Conservation (phyloP, 257 asterid genomes). For the Rehmannia glutinosa region DNA sequence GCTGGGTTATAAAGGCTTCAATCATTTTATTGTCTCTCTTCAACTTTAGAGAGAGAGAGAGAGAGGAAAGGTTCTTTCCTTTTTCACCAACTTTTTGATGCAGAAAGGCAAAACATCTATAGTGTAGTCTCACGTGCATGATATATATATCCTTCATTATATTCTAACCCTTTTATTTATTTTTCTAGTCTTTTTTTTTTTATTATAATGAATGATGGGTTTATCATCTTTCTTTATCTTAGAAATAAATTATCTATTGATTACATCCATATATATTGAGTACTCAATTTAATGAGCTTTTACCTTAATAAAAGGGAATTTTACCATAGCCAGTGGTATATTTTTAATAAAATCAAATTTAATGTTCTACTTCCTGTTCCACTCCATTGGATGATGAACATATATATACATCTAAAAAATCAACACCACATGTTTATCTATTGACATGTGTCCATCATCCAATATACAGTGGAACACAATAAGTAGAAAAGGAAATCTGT, state of each 20-base stretch:
- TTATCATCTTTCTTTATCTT: not conserved
- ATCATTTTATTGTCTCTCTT: slow-evolving; percentile 59
- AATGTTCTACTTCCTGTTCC: no score
- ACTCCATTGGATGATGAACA: no score
- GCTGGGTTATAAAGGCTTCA: slow-evolving; percentile 39
- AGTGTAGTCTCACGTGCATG: slow-evolving; percentile 60
- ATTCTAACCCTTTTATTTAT: not conserved
- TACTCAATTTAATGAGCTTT: not conserved
- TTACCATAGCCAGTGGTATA: not conserved
- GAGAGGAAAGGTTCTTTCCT: not conserved
- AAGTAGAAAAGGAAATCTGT: no score
- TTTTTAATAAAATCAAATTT: no score
- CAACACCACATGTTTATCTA: no score
- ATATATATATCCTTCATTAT: slow-evolving; percentile 3
- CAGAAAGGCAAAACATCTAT: slow-evolving; percentile 40
- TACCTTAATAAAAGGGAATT: not conserved
- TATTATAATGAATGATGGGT: not conserved
- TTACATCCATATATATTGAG: not conserved
- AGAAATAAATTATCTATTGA: no score
- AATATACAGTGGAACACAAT: no score
- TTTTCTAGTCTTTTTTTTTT: not conserved
- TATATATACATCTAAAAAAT: no score
- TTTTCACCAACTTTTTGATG: slow-evolving; percentile 45
- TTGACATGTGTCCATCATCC: no score
- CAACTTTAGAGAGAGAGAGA: slow-evolving; percentile 17